Evolutionary conservation across 805 yeast species (phyloP), one percentile per base, ranked within the genome.

Genomic region (Yamadazyma kitorensis): DNA sequence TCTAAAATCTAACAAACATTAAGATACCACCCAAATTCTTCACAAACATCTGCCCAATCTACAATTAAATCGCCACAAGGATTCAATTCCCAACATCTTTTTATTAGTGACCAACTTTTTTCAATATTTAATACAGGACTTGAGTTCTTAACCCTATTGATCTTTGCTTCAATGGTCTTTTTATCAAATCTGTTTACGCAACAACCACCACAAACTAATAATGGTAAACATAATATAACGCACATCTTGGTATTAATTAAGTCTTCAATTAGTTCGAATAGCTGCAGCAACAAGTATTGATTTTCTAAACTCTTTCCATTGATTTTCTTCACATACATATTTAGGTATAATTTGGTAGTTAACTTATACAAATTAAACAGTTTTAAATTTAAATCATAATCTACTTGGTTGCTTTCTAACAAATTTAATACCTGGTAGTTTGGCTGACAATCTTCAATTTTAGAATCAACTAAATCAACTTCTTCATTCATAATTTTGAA

Each of bases 21-120:
- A 8, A 44, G 36, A 14, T 17, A 36, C 62, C 62, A 57, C 3
- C 52, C 54, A 17, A 43, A 39, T 9, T 54, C 55, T 21, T 51
- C 50, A 34, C 61, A 53, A 17, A 55, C 37, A 25, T 45, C 48
- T 4, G 45, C 45, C 59, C 60, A 55, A 39, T 54, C 57, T 4
- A 49, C 26, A 17, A 34, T 34, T 10, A 29, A 8, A 8, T 31
- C 27, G 6, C 55, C 55, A 11, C 34, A 15, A 2, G 43, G 41
- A 21, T 50, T 51, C 21, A 45, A 24, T 29, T 40, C 40, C 59
- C 60, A 54, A 12, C 44, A 37, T 29, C 45, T 48, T 24, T 39
- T 20, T 6, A 53, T 38, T 5, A 55, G 29, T 6, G 26, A 33
- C 41, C 44, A 36, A 14, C 44, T 43, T 15, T 44, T 42, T 10